Percentiles rank a stretch among this genome's conserved stretches.
Conservation (phyloP, 768 basidiomycete genomes). For the Collybia sordida region DNA sequence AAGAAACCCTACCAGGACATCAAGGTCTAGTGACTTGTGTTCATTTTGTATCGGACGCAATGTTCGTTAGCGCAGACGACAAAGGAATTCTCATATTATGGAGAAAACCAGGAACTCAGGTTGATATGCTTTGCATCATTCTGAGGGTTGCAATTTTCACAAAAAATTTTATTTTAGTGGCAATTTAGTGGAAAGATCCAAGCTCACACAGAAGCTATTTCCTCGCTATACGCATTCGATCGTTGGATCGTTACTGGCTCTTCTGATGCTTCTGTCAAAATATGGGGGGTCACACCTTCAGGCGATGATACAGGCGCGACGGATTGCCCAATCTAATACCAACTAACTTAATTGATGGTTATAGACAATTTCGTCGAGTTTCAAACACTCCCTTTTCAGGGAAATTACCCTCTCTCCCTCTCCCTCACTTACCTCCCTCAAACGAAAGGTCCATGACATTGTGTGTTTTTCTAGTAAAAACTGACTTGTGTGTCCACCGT, state of each 20-base stretch:
- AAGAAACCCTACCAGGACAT: slow-evolving; percentile 75
- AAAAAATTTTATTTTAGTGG: slow-evolving; percentile 52
- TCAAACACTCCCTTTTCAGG: slow-evolving; percentile 64
- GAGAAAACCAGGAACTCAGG: slow-evolving; percentile 44
- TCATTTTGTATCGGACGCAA: slow-evolving; percentile 54
- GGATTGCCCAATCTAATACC: neutral
- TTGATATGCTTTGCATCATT: slow-evolving; percentile 28
- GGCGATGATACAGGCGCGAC: slow-evolving; percentile 30
- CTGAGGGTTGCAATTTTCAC: slow-evolving; percentile 11
- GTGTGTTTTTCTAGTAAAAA: neutral
- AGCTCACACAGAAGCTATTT: slow-evolving; percentile 72
- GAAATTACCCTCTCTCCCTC: slow-evolving; percentile 75
- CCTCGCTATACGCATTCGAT: slow-evolving; percentile 56
- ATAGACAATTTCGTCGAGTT: slow-evolving; percentile 38
- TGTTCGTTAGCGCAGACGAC: slow-evolving; percentile 75
- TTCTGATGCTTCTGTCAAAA: slow-evolving; percentile 77
- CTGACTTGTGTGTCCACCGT: neutral
- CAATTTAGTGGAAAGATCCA: slow-evolving; percentile 34
- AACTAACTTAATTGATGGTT: slow-evolving; percentile 3
- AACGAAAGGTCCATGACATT: slow-evolving; percentile 53
- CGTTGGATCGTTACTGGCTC: slow-evolving; percentile 69
- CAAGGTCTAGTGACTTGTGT: slow-evolving; percentile 73
- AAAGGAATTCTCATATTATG: slow-evolving; percentile 68
- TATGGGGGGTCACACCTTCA: slow-evolving; percentile 54
- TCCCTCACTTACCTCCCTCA: slow-evolving; percentile 64